These are phyloP conservation scores for Xerocomellus chrysenteron DNA, from an alignment of 768 basidiomycete species.

Conservation along the genomic window DNA sequence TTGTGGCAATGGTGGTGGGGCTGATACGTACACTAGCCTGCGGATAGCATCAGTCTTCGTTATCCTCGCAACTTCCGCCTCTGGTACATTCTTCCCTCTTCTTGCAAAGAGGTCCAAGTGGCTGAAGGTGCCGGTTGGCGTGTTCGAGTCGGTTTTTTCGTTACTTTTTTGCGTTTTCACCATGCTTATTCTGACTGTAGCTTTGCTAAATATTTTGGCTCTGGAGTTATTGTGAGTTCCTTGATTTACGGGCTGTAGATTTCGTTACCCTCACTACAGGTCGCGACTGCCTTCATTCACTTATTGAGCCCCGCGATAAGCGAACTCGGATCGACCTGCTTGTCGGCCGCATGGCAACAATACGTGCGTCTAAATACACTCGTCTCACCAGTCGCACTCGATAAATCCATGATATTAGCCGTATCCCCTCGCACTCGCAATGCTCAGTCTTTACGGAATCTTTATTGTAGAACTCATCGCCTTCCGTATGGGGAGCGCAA, in stretches of 20 bases:
- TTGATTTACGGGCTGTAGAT: background rate
- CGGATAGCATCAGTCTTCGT: constrained; percentile 76
- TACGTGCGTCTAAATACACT: constrained; percentile 54
- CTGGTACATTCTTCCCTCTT: constrained; percentile 72
- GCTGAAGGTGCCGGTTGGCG: constrained; percentile 36
- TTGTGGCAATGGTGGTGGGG: constrained; percentile 56
- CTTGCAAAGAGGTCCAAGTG: constrained; percentile 51
- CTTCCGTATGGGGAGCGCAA: constrained; percentile 81
- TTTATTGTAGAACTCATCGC: constrained; percentile 86
- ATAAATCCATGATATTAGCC: constrained; percentile 47
- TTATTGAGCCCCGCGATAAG: constrained; percentile 74
- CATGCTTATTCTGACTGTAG: constrained; percentile 35
- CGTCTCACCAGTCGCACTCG: background rate
- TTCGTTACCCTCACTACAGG: constrained; percentile 40
- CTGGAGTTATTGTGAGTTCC: constrained; percentile 74
- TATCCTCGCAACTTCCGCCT: constrained; percentile 57
- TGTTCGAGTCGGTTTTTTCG: constrained; percentile 66
- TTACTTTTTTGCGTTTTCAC: background rate
- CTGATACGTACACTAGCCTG: constrained; percentile 46
- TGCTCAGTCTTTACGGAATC: constrained; percentile 78
- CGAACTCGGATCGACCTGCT: constrained; percentile 68
- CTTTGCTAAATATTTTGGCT: constrained; percentile 89
- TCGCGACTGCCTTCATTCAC: constrained; percentile 89
- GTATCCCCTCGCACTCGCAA: constrained; percentile 77
- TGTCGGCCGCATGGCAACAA: constrained; percentile 63